These are phyloP conservation scores for Alopecurus myosuroides DNA, from an alignment of 176 grass and related monocot species.

Conservation along the genomic window DNA sequence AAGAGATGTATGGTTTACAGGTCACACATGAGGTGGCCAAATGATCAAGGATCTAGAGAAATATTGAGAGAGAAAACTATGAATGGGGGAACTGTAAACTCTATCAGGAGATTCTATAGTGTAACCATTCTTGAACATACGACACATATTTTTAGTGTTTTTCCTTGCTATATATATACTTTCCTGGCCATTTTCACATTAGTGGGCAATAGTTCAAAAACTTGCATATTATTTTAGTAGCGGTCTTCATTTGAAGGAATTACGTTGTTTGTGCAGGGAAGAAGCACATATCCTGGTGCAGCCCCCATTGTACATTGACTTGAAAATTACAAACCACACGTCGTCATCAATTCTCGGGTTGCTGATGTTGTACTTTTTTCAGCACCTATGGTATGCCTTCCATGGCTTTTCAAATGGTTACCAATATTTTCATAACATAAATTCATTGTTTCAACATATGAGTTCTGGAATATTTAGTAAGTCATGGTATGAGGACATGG, in stretches of 20 bases:
- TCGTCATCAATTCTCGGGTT: conserved; percentile 90
- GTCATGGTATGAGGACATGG: neutral
- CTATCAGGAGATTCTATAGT: neutral
- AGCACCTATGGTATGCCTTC: conserved; percentile 74
- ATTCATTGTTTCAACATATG: neutral
- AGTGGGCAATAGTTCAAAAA: neutral
- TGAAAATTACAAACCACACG: conserved; percentile 68
- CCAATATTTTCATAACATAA: neutral
- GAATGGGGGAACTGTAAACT: neutral
- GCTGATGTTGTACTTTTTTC: conserved; percentile 93
- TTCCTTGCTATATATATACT: neutral
- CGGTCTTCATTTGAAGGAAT: neutral
- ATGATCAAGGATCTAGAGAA: neutral
- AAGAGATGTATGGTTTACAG: neutral
- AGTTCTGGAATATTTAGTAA: neutral
- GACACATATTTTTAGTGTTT: neutral
- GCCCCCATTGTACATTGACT: conserved; percentile 81
- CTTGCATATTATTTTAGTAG: neutral
- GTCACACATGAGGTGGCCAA: conserved; percentile 4
- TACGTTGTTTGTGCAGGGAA: conserved; percentile 40
- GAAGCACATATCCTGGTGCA: conserved; percentile 82
- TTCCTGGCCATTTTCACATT: neutral
- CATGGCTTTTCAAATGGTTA: conserved; percentile 4
- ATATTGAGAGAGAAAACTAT: neutral
- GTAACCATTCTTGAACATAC: neutral